Base-by-base conservation (phyloP, 2,329 filamentous ascomycete species). In the Arthrobotrys sphaeroides region DNA sequence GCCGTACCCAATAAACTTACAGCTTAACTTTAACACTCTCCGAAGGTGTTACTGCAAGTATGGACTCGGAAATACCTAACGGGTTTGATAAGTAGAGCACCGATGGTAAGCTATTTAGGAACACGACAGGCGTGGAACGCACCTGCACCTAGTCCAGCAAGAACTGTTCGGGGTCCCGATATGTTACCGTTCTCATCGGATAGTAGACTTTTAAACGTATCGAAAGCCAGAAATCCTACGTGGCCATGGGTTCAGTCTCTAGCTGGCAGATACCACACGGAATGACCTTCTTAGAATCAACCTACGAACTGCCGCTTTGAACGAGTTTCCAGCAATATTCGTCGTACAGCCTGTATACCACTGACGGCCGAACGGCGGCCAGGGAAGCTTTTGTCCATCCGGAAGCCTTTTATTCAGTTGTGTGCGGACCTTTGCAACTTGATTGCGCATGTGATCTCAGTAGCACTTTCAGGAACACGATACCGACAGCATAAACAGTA, bases 271-370 rank as follows among this genome's bases (percentile, higher is more conserved):
- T 55, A 38, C 36, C 57, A 33, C 42, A 20, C 62, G 55, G 5
- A 24, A 7, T 31, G 13, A 16, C 12, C 13, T n/a, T n/a, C 33
- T 9, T 7, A n/a, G 26, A 13, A 16, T 24, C 20, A 6, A 86
- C 90, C 76, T 87, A 94, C 93, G 90, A 77, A 98, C 96, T 73
- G 93, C 95, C 38, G 95, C 95, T 85, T 99, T 99, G 82, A 95
- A 87, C 62, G 93, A 96, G 84, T 99, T 99, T 76, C 95, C 95
- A 79, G 98, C 93, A 73, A 99, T 96, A 82, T 97, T 84, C 26
- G 95, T 98, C 51, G 95, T 98, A 85, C 95, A 99, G 38, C 95
- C 95, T 10, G 95, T 94, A 83, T 99, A 99, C 95, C 95, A 99
- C 83, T 96, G 93, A 79, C 84, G 86, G 55, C 95, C 95, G 81